Evolutionary conservation across 768 basidiomycete genomes (phyloP), one percentile per base, ranked within the genome.

Genomic region (Agaricus sinodeliciosus): DNA sequence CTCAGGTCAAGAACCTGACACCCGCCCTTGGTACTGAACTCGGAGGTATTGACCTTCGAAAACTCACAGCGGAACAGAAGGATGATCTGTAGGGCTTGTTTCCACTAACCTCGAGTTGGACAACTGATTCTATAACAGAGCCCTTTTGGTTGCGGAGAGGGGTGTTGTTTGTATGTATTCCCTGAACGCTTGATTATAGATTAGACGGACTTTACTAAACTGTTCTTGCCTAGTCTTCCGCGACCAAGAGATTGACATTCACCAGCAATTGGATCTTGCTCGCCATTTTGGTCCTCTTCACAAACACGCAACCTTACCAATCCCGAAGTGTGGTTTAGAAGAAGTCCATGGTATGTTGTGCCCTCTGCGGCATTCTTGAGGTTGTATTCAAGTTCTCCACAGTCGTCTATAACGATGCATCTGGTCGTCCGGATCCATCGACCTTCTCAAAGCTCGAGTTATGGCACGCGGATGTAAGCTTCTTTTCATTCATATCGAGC

Each of bases 231-330:
- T 43, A 87, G 87, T 90, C 70, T 82, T 88, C 72, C 80, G 82
- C 41, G 80, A 87, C 60, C 87, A 90, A 69, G 81, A 84, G 54
- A 67, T 90, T 57, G 72, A 74, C 57, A 78, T 89, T 43, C 71
- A 83, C 43, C 74, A 84, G 55, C 85, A 90, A 60, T 75, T 89
- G 9, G 80, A 84, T n/a, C 70, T 91, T 54, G 85, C 77, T 6
- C 79, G 80, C 13, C 70, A 90, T 61, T 88, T 77, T 50, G 88
- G 88, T 4, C 85, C 79, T 43, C 75, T 90, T 43, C 89, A 93
- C 66, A 87, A 84, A 63, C 89, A 94, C 61, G 85, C 90, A 3
- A 90, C 87, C 2, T 90, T 87, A 9, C 85, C 85, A 0, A 74
- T 91, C 44, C 86, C 90, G 1, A 78, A 80, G 60, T 80, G 75